Evolutionary conservation across 768 basidiomycete genomes (phyloP), one percentile per base, ranked within the genome.

Genomic region (Serendipita vermifera): DNA sequence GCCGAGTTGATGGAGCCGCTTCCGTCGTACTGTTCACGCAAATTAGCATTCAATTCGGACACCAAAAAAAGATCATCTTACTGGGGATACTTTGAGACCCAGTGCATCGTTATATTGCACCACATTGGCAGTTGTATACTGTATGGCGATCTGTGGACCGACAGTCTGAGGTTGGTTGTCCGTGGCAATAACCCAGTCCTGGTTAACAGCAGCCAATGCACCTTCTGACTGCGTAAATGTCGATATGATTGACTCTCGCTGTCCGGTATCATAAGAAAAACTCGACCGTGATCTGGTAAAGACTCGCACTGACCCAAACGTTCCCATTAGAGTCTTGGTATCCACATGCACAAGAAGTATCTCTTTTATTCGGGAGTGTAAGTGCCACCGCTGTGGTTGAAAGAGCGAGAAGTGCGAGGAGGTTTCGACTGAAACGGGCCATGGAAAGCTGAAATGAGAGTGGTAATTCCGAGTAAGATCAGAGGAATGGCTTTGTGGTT

Each of bases 211-310:
- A 22, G 24, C 27, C 20, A 59, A 33, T n/a, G 58, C 58, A 17
- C 54, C 54, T 14, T 14, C 15, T 40, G 48, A 22, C 36, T 56
- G 43, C 6, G 59, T 59, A 27, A 60, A 60, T 17, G 54, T 54
- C 20, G 59, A 48, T 15, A 55, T 32, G 39, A 60, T 32, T 14
- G 57, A 35, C 33, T 60, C 59, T 17, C 59, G 58, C 59, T 60
- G 59, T 15, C 27, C 14, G 3, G n/a, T 31, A 29, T 39, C 5
- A 11, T 55, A 14, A 43, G 14, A 24, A 38, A 9, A 9, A 7
- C 5, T 26, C 14, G n/a, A 46, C 33, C 9, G 22, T 15, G 5
- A 36, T 26, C 14, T 26, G 31, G 3, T 7, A 6, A 11, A 26
- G 27, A 32, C 22, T 14, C 13, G 6, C 17, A 60, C 38, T 14